These are phyloP conservation scores for Mycena olivaceomarginata DNA, from an alignment of 768 basidiomycete species.

Conservation along the genomic window DNA sequence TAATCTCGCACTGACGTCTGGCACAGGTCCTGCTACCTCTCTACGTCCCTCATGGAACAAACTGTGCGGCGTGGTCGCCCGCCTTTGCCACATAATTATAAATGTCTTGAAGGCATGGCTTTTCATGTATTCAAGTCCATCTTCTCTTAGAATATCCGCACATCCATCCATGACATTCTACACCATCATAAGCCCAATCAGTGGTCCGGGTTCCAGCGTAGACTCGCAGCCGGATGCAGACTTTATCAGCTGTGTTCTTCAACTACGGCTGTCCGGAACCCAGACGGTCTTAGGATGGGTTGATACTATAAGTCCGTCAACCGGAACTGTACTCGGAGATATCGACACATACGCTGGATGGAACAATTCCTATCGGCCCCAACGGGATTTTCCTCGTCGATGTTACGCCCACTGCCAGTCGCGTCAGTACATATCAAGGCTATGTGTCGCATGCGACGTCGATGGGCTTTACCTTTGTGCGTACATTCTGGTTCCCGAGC, in stretches of 20 bases:
- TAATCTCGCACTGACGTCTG: too few relatives aligned
- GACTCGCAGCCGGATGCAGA: background rate
- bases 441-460: slow-evolving; percentile 31
- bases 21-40: slow-evolving; percentile 34
- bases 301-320: background rate
- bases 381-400: slow-evolving; percentile 33
- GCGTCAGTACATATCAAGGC: slow-evolving; percentile 12
- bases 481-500: background rate
- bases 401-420: slow-evolving; percentile 8
- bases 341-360: slow-evolving; percentile 39
- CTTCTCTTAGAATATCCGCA: slow-evolving; percentile 32
- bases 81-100: slow-evolving; percentile 16
- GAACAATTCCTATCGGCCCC: slow-evolving; percentile 28
- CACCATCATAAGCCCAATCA: slow-evolving; percentile 29
- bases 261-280: background rate
- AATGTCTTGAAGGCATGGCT: background rate
- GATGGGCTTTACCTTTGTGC: slow-evolving; percentile 34
- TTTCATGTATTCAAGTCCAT: background rate
- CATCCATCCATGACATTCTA: slow-evolving; percentile 14
- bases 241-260: slow-evolving; percentile 9
- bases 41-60: slow-evolving; percentile 19
- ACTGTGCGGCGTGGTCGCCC: slow-evolving; percentile 33
- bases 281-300: slow-evolving; percentile 24
- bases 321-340: background rate
- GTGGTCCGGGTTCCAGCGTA: slow-evolving; percentile 29